These are phyloP conservation scores for Botrytis deweyae DNA, from an alignment of 2,329 filamentous ascomycete species.

Conservation along the genomic window DNA sequence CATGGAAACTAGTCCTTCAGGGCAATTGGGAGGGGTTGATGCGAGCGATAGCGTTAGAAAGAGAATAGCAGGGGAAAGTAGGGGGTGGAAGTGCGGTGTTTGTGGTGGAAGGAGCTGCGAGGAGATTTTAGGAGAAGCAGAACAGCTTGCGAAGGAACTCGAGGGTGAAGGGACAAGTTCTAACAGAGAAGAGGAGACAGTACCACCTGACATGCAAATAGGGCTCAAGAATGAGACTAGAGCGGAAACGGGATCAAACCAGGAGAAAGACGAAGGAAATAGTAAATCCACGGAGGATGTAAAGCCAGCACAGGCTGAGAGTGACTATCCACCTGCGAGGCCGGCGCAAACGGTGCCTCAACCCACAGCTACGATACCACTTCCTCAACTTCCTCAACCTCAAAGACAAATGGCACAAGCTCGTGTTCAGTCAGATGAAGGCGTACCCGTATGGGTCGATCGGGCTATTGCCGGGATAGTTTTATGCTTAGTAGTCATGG, in stretches of 20 bases:
- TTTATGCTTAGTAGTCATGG: conserved; percentile 67
- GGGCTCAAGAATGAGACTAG: conserved; percentile 53
- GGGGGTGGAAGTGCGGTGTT: conserved; percentile 63
- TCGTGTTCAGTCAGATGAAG: conserved; percentile 44
- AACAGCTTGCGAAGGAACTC: conserved; percentile 50
- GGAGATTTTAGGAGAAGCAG: conserved; percentile 71
- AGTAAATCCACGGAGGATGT: conserved; percentile 13
- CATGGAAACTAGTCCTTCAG: conserved; percentile 87
- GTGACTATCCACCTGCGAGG: conserved; percentile 44
- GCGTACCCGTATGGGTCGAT: conserved; percentile 74
- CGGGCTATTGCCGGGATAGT: conserved; percentile 73
- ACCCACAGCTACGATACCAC: conserved; percentile 34
- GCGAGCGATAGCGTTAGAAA: conserved; percentile 65
- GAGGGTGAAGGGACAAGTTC: conserved; percentile 67
- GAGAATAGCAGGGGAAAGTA: conserved; percentile 66
- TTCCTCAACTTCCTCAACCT: neutral
- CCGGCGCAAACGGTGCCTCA: conserved; percentile 40
- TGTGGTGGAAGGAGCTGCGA: conserved; percentile 70
- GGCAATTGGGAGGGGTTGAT: conserved; percentile 88
- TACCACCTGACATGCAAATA: conserved; percentile 14
- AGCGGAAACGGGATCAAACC: conserved; percentile 6
- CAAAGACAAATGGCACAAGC: conserved; percentile 25
- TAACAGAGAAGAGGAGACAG: conserved; percentile 15
- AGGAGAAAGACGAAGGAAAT: neutral
- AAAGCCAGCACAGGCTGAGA: conserved; percentile 53